Evolutionary conservation across 129 eudicot genomes (phyloP).

Genomic region (Apium graveolens): DNA sequence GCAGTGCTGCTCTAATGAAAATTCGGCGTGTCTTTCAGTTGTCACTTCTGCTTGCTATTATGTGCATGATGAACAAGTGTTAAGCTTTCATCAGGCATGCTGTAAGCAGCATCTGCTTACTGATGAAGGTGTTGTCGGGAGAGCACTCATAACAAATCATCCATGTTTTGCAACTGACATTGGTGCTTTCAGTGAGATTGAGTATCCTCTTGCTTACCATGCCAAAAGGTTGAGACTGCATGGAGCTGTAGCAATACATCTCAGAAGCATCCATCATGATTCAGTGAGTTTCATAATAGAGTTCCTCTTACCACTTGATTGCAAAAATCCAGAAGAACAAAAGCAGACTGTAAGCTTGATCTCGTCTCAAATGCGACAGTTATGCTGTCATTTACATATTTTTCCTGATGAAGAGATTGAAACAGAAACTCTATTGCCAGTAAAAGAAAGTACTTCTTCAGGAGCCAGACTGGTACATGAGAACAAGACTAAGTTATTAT

Average conservation of each 20-base stretch:
- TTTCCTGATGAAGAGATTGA: conserved; percentile 31
- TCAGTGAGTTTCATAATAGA: conserved; percentile 36
- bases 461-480: conserved; percentile 10
- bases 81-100: conserved; percentile 49
- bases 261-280: conserved; percentile 33
- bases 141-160: conserved; percentile 48
- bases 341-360: conserved; percentile 33
- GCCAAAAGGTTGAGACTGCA: conserved; percentile 38
- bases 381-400: conserved; percentile 31
- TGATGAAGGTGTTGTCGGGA: conserved; percentile 54
- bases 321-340: conserved; percentile 34
- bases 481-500: conserved; percentile 6
- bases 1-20: conserved; percentile 26
- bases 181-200: conserved; percentile 30
- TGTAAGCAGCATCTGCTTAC: conserved; percentile 39
- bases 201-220: conserved; percentile 49
- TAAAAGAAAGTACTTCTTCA: conserved; percentile 9
- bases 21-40: conserved; percentile 34
- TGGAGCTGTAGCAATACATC: conserved; percentile 54
- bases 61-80: conserved; percentile 31
- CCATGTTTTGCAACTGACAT: conserved; percentile 48
- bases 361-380: conserved; percentile 27
- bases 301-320: conserved; percentile 40
- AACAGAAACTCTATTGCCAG: conserved; percentile 17
- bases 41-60: conserved; percentile 37